Percentiles rank a stretch among this genome's conserved stretches.
These are phyloP conservation scores for Chytriomyces confervae DNA, from an alignment of 192 early-diverging fungal species.

Conservation along the genomic window DNA sequence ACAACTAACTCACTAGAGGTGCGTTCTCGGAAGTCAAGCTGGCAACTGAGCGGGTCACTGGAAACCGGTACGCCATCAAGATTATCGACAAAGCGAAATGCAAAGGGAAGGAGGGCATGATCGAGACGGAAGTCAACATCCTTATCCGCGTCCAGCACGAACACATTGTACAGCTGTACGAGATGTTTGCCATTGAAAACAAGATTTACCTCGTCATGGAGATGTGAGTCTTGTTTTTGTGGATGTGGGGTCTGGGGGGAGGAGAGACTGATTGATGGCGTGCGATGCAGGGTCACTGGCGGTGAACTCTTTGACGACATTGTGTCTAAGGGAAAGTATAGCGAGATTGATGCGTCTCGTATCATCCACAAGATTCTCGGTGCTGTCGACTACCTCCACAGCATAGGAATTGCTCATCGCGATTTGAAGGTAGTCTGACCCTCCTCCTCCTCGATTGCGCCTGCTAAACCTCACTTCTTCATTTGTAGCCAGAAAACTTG, in stretches of 20 bases:
- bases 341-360: constrained; percentile 80
- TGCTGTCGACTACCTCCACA: constrained; percentile 85
- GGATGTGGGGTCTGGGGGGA: not conserved
- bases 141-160: constrained; percentile 71
- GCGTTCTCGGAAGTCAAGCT: constrained; percentile 50
- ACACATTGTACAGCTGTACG: constrained; percentile 57
- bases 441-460: not conserved
- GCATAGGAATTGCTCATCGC: constrained; percentile 86
- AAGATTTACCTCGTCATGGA: constrained; percentile 62
- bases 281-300: constrained; percentile 63
- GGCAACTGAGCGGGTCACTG: constrained; percentile 68
- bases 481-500: constrained; percentile 57
- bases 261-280: not conserved
- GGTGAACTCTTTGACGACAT: constrained; percentile 95
- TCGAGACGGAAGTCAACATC: constrained; percentile 74
- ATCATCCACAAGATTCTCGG: constrained; percentile 78
- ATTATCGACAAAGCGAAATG: constrained; percentile 73
- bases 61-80: constrained; percentile 76
- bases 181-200: constrained; percentile 58
- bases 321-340: constrained; percentile 63
- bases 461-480: constrained; percentile 7
- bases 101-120: constrained; percentile 65
- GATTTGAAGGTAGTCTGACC: constrained; percentile 48
- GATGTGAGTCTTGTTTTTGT: constrained; percentile 48
- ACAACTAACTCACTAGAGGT: constrained; percentile 13